Percentiles rank a stretch among this genome's conserved stretches.
Evolutionary conservation across 2,329 filamentous ascomycete genomes (phyloP).

Genomic region (Diaporthe vexans): DNA sequence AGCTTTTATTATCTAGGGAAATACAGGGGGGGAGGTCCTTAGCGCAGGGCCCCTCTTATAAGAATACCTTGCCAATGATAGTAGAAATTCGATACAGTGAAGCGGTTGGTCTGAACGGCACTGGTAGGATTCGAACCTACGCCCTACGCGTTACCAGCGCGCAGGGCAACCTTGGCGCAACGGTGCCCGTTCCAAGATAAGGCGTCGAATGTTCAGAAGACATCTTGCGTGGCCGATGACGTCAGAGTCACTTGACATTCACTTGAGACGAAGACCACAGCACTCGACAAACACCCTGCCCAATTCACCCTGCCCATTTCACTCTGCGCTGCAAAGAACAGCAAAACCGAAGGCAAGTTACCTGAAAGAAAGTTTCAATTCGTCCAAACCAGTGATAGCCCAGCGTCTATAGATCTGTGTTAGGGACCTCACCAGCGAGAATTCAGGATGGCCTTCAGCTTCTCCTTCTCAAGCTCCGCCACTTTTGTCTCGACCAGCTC

Average conservation of each 20-base stretch:
- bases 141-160: too few relatives aligned
- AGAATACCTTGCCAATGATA: too few relatives aligned
- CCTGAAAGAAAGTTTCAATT: too few relatives aligned
- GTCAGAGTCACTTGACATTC: constrained; percentile 19
- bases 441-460: constrained; percentile 39
- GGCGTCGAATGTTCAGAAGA: neutral
- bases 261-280: neutral
- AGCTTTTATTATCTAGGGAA: too few relatives aligned
- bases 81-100: too few relatives aligned
- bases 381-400: neutral
- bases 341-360: neutral
- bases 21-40: too few relatives aligned
- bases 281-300: neutral
- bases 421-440: neutral
- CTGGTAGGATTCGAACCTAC: too few relatives aligned
- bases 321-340: neutral
- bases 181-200: too few relatives aligned
- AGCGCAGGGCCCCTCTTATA: too few relatives aligned
- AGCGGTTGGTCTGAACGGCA: too few relatives aligned
- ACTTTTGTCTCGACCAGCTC: constrained; percentile 38
- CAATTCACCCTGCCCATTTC: neutral
- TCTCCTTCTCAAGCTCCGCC: constrained; percentile 40
- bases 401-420: neutral
- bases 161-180: too few relatives aligned
- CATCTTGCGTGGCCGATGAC: constrained; percentile 15